A percentile compares a stretch with the other conserved stretches of the same genome.
Conservation (phyloP, 768 basidiomycete species). For the Galerina sulciceps region DNA sequence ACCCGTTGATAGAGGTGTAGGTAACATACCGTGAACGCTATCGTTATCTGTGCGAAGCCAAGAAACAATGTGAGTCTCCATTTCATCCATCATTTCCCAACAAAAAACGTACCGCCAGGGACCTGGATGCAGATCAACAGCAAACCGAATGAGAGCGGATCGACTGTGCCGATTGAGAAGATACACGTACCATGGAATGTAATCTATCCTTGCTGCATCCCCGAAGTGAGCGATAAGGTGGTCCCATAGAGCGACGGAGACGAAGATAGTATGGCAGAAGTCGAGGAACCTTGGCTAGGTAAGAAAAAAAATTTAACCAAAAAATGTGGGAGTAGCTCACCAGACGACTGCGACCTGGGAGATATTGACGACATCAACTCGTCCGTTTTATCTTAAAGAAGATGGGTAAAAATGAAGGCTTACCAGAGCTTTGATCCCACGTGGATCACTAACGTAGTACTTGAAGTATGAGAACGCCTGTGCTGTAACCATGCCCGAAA, state of each 20-base stretch:
- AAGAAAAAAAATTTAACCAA: neutral
- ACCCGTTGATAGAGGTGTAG: neutral
- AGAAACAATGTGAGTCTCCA: neutral
- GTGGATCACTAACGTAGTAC: slow-evolving; percentile 36
- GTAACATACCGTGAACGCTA: slow-evolving; percentile 32
- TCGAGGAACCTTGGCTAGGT: slow-evolving; percentile 33
- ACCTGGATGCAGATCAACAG: slow-evolving; percentile 26
- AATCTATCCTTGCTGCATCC: slow-evolving; percentile 37
- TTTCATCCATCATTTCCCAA: neutral
- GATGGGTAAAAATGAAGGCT: slow-evolving; percentile 6
- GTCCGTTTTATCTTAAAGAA: neutral
- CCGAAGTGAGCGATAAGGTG: slow-evolving; percentile 51
- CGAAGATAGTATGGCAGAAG: slow-evolving; percentile 41
- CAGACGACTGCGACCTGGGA: slow-evolving; percentile 27
- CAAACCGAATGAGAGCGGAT: neutral
- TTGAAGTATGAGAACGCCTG: slow-evolving; percentile 46
- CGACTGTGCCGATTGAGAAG: neutral
- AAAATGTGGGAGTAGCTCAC: neutral
- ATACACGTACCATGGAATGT: slow-evolving; percentile 44
- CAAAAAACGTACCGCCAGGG: slow-evolving; percentile 37
- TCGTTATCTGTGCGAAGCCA: slow-evolving; percentile 25
- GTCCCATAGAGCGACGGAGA: slow-evolving; percentile 44
- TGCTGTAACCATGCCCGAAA: slow-evolving; percentile 44
- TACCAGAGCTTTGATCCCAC: slow-evolving; percentile 36
- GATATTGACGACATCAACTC: neutral